Percentiles rank a stretch among this genome's conserved stretches.
These are phyloP conservation scores for Chlorella sp. DNA, from an alignment of 139 green algal genomes.

Conservation along the genomic window DNA sequence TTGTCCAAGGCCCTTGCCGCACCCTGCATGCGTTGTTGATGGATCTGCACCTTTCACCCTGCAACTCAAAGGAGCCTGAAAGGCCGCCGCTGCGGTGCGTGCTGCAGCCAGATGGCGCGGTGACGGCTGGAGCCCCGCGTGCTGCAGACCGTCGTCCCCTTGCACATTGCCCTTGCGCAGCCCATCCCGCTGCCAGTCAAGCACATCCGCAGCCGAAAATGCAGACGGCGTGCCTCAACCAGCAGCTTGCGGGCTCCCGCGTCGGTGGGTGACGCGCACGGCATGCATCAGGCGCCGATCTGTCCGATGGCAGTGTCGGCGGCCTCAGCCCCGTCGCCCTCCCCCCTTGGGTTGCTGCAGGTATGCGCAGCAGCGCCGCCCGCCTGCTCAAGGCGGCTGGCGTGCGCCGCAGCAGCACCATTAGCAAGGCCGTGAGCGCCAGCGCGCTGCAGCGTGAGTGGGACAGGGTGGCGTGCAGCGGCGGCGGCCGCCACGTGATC, in stretches of 20 bases:
- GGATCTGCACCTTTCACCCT: too few species aligned
- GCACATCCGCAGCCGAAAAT: background rate
- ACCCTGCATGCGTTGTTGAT: too few species aligned
- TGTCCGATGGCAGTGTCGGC: background rate
- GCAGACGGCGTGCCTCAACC: constrained; percentile 10
- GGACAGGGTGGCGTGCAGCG: background rate
- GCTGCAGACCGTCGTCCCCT: too few species aligned
- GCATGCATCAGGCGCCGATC: background rate
- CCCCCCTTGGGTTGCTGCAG: background rate
- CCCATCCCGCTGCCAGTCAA: too few species aligned
- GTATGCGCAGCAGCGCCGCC: constrained; percentile 26
- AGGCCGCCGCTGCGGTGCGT: too few species aligned
- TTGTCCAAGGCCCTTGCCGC: too few species aligned
- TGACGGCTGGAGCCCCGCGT: too few species aligned
- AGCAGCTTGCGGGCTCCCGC: constrained; percentile 24
- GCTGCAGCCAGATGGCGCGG: too few species aligned
- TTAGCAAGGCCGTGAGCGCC: background rate
- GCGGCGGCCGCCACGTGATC: too few species aligned
- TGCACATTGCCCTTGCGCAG: too few species aligned
- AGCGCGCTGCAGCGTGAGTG: constrained; percentile 1
- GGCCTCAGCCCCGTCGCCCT: background rate
- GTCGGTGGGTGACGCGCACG: background rate
- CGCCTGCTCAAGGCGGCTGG: constrained; percentile 14
- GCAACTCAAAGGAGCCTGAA: too few species aligned
- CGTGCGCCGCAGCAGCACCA: background rate